Conservation (phyloP, 2,329 filamentous ascomycete genomes). For the Triangularia setosa region DNA sequence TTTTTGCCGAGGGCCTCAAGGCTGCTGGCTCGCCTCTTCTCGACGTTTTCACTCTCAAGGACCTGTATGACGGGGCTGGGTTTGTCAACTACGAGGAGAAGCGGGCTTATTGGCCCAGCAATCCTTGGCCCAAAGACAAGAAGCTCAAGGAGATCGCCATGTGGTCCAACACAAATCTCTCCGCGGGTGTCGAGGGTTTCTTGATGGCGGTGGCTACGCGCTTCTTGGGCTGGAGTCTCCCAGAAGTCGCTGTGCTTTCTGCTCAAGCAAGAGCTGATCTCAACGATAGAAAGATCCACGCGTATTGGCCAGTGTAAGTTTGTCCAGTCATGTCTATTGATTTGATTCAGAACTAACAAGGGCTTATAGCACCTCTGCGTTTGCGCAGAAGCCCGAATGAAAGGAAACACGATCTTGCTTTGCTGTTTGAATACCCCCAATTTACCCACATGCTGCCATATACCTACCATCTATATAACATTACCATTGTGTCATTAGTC, state of each 20-base stretch:
- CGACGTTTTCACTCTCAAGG: background rate
- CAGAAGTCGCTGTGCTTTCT: constrained; percentile 6
- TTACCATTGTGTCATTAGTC: background rate
- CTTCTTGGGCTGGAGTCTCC: constrained; percentile 4
- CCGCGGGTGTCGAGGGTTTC: constrained; percentile 12
- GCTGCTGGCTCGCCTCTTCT: constrained; percentile 21
- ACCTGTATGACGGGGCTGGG: constrained; percentile 29
- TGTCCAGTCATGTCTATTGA: background rate
- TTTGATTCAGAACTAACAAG: background rate
- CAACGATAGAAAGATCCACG: constrained; percentile 6
- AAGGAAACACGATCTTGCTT: background rate
- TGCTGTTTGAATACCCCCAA: background rate
- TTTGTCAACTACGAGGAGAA: constrained; percentile 17
- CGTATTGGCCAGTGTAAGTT: constrained; percentile 13
- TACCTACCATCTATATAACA: background rate
- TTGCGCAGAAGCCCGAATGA: constrained; percentile 2
- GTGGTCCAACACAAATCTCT: constrained; percentile 21
- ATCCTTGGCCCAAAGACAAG: constrained; percentile 7
- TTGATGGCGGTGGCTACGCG: constrained; percentile 2
- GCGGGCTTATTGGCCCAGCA: background rate
- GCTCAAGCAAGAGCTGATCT: constrained; percentile 6
- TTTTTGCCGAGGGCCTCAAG: constrained; percentile 17
- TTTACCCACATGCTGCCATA: background rate
- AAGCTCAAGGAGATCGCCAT: constrained; percentile 26
- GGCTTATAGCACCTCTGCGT: background rate